phyloP scores from a whole-genome alignment of 257 asterid genomes.

The Cynanchum wilfordii region DNA sequence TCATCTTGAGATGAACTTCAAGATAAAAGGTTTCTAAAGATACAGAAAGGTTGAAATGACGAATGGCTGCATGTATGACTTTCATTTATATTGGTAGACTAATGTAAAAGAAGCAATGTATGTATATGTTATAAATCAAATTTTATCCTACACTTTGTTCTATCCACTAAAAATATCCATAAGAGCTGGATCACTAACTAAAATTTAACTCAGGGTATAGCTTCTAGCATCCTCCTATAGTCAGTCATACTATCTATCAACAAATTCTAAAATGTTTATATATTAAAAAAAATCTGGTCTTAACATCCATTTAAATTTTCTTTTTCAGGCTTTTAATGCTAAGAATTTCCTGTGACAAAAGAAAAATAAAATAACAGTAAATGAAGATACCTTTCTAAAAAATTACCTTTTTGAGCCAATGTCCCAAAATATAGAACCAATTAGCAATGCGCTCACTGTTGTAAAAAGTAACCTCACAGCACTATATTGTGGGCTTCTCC shows the following conservation, averaged over 20 bases:
- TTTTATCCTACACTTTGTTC: not conserved
- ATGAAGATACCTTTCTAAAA: not conserved
- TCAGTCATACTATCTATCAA: not conserved
- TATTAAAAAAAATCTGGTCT: not conserved
- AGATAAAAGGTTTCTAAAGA: not conserved
- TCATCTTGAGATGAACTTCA: not conserved
- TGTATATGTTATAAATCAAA: not conserved
- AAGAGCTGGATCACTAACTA: not conserved
- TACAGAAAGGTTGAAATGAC: too few species aligned
- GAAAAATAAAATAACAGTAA: not conserved
- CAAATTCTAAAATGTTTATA: not conserved
- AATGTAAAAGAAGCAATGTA: not conserved
- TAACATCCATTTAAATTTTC: not conserved
- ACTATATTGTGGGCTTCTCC: conserved; percentile 82
- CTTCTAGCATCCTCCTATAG: not conserved
- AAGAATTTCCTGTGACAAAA: not conserved
- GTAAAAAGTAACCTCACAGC: conserved; percentile 77
- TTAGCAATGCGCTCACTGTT: conserved; percentile 56
- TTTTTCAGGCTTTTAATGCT: not conserved
- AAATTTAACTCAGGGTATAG: not conserved
- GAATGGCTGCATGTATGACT: too few species aligned
- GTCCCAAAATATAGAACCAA: conserved; percentile 80
- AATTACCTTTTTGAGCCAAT: conserved; percentile 69
- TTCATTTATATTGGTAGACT: not conserved
- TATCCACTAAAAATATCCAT: not conserved